A percentile compares a stretch with the other conserved stretches of the same genome.
Conservation (phyloP, 805 yeast species). For the Candida easanensis region DNA sequence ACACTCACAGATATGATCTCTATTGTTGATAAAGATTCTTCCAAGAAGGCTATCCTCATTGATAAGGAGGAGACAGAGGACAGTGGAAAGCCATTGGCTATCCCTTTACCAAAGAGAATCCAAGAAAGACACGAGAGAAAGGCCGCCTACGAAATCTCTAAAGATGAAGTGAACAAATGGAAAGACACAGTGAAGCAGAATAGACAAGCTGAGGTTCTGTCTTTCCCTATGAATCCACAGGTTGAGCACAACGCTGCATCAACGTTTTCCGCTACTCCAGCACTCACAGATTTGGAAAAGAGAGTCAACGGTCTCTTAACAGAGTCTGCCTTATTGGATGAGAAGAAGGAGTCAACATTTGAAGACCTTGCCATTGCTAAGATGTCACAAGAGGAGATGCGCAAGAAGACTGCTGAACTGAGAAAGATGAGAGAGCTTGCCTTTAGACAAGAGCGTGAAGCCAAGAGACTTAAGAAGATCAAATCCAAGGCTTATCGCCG, state of each 20-base stretch:
- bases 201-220: constrained; percentile 79
- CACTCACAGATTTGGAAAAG: constrained; percentile 59
- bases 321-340: constrained; percentile 67
- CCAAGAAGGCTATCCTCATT: constrained; percentile 49
- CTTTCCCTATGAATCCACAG: constrained; percentile 62
- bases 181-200: constrained; percentile 74
- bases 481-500: constrained; percentile 88
- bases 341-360: constrained; percentile 74
- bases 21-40: constrained; percentile 49
- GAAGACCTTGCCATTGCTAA: constrained; percentile 84
- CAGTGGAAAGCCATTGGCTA: constrained; percentile 51
- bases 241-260: constrained; percentile 48
- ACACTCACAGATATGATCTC: constrained; percentile 75
- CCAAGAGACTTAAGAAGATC: constrained; percentile 89
- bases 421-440: constrained; percentile 91
- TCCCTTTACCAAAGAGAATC: constrained; percentile 83
- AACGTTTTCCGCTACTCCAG: constrained; percentile 47
- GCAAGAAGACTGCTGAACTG: constrained; percentile 73
- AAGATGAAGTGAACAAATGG: constrained; percentile 87
- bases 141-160: constrained; percentile 89
- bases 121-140: constrained; percentile 81
- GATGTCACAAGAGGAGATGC: constrained; percentile 75
- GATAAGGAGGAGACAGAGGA: constrained; percentile 33
- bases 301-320: constrained; percentile 59
- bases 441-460: constrained; percentile 92